Evolutionary conservation across 306 rosid genomes (phyloP).

Genomic region (Dryas octopetala): DNA sequence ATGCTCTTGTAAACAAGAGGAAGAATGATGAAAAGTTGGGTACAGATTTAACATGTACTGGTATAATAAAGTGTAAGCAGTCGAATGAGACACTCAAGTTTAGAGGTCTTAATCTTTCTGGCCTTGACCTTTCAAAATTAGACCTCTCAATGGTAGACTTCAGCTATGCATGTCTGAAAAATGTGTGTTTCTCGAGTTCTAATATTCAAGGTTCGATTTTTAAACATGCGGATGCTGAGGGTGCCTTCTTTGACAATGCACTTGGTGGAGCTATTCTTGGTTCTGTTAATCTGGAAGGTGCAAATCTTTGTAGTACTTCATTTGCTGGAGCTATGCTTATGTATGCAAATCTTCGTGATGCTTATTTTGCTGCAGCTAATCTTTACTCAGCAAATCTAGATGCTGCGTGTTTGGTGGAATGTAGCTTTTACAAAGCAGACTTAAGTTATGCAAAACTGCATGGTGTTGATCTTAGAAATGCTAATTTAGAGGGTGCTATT

Average conservation of each 20-base stretch:
- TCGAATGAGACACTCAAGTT: conserved; percentile 59
- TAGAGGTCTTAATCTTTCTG: conserved; percentile 86
- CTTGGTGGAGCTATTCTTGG: too few species aligned
- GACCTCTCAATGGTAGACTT: conserved; percentile 1
- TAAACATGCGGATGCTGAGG: background rate
- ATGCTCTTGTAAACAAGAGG: conserved; percentile 31
- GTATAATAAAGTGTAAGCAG: conserved; percentile 81
- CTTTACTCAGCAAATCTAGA: too few species aligned
- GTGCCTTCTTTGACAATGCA: background rate
- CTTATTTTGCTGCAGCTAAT: background rate
- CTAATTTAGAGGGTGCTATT: too few species aligned
- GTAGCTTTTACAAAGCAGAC: too few species aligned
- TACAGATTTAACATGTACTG: conserved; percentile 66
- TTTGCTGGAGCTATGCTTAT: background rate
- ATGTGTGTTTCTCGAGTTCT: background rate
- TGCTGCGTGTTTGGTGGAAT: background rate
- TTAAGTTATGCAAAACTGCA: too few species aligned
- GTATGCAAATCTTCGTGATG: background rate
- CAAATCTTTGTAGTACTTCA: background rate
- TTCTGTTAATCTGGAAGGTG: background rate
- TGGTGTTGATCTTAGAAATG: too few species aligned
- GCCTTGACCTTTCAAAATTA: conserved; percentile 85
- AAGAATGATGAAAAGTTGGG: conserved; percentile 51
- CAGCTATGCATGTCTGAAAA: background rate
- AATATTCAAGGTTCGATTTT: background rate